Base-by-base conservation (phyloP, 148 eudicot species). In the Pharnaceum exiguum region DNA sequence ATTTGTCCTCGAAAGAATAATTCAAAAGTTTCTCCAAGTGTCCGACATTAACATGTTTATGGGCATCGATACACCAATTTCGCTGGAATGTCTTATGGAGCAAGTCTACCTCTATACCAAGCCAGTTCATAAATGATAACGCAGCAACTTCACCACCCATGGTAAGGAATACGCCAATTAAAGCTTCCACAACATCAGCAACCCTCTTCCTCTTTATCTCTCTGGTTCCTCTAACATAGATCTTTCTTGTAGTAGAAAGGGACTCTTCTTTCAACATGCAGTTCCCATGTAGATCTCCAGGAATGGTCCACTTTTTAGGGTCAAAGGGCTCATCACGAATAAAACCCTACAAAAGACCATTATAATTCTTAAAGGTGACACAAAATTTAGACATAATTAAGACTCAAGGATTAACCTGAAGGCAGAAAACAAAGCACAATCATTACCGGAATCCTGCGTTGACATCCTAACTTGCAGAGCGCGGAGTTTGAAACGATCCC, bases 181-280 rank as follows among this genome's bases (percentile, higher is more conserved):
- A 49, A 48, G 99, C 99, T 77, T 93, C 96, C 7, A 78, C 87
- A n/a, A 78, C 96, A 73, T 93, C 96, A 51, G 99, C 99, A 15
- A 93, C 76, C 25, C 57, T 78, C 66, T 93, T 88, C 43, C 83
- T 60, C 62, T 85, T 88, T 7, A 85, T 12, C 44, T 55, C 77
- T 46, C 79, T 68, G 4, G 7, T 67, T 25, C 79, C 77, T 23
- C 62, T 63, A 36, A 10, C 70, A 48, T 81, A 88, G 10, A 83
- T 63, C 62, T 64, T 79, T 42, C 62, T 55, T 10, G n/a, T 37
- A 23, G 72, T 22, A 12, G 75, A 68, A 33, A 79, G 35, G 27
- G 10, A 11, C 55, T 65, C 89, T 71, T 77, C 81, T 35, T 73
- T 51, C 10, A 88, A 47, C 28, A 5, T 21, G 38, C 49, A 52